Evolutionary conservation across 2,329 filamentous ascomycete species (phyloP), one percentile per base, ranked within the genome.

Genomic region (Colletotrichum sp.): DNA sequence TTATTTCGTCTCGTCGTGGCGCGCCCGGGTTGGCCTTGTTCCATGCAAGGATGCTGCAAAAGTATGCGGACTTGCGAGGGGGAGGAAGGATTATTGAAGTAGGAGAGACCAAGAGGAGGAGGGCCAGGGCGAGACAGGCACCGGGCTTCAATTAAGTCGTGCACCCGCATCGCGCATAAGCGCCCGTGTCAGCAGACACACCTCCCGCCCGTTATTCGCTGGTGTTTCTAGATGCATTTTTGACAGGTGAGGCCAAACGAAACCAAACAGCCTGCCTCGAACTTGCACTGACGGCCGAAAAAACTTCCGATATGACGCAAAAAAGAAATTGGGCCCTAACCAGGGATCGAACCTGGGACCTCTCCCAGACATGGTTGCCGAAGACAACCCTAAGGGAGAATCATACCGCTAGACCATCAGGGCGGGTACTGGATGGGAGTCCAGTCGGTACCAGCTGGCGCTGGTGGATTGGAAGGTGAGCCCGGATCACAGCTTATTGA

Each of bases 331-430:
- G 43, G 72, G 73, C 73, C 73, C 73, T 75, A 75, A 75, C 73
- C 73, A 75, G 73, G 73, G 58, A 67, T 75, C 73, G 73, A 75
- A 75, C 73, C 73, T 75, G 73, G 73, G 73, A 72, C 73, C 73
- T 75, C 73, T 75, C 73, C 73, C 69, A 75, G 5, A 4, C 6
- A 1, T 8, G 24, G 43, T 13, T 13, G 9, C 43, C 1, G 4
- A 26, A 5, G 48, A 62, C 10, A 30, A 69, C 73, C 73, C 73
- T 75, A 75, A 75, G 73, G 73, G 73, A 75, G 73, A 75, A 75
- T 75, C 73, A 75, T 75, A 75, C 73, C 73, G 73, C 73, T 75
- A 75, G 73, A 75, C 73, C 73, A 75, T 75, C 73, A 75, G 73
- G 73, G 73, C 73, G 15, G 10, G 1, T 28, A 8, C 3, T 55